A percentile compares a stretch with the other conserved stretches of the same genome.
These are phyloP conservation scores for Cordyceps militaris DNA, from an alignment of 2,329 filamentous ascomycete species.

Conservation along the genomic window DNA sequence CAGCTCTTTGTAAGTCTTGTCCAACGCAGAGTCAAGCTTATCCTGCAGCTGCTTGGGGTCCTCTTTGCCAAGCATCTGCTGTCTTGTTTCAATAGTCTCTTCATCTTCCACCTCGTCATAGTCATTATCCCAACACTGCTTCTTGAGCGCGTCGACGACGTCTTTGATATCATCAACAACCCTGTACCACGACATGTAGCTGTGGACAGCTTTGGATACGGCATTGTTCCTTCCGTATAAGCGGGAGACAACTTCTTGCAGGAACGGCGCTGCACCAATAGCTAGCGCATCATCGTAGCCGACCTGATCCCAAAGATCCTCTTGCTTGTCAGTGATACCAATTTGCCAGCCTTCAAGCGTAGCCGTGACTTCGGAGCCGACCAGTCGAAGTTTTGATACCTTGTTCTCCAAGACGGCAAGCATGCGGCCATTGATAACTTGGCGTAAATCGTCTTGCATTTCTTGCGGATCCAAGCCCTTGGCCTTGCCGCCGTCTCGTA, in stretches of 20 bases:
- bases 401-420: constrained; percentile 55
- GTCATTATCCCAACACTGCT: constrained; percentile 69
- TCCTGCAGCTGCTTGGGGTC: constrained; percentile 60
- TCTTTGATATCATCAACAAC: constrained; percentile 60
- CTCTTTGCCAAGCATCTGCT: constrained; percentile 62
- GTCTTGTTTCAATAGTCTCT: constrained; percentile 57
- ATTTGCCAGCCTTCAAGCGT: constrained; percentile 55
- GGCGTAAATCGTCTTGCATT: constrained; percentile 62
- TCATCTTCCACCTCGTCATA: constrained; percentile 69
- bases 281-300: constrained; percentile 59
- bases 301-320: constrained; percentile 60
- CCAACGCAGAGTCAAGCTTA: constrained; percentile 49
- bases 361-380: constrained; percentile 57
- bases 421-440: constrained; percentile 62
- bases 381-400: constrained; percentile 54
- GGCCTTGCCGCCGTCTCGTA: constrained; percentile 57
- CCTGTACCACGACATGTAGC: constrained; percentile 67
- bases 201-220: constrained; percentile 53
- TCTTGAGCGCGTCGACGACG: constrained; percentile 57
- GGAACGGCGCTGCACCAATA: constrained; percentile 59
- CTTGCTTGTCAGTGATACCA: constrained; percentile 41
- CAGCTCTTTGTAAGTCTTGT: constrained; percentile 50
- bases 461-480: constrained; percentile 60
- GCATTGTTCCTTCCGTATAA: constrained; percentile 65
- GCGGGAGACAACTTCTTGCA: constrained; percentile 59